Percentiles rank a stretch among this genome's conserved stretches.
phyloP scores from a whole-genome alignment of 208 protist genomes.

The Trypanosomatidae sp. region DNA sequence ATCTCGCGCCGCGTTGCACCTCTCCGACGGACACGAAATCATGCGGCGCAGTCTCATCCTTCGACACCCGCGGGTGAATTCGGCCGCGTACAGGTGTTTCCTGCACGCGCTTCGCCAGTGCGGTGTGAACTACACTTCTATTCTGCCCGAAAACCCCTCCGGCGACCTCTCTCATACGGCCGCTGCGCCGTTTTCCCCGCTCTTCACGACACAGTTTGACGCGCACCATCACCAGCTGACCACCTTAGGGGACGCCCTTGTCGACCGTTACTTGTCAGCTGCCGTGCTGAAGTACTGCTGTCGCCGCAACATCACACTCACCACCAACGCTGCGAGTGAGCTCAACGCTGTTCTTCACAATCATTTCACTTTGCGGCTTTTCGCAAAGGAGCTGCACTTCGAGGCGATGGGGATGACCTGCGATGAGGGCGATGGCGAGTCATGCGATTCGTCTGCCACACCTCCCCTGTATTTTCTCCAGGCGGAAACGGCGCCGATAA shows the following conservation, averaged over 20 bases:
- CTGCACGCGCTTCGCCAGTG: conserved; percentile 19
- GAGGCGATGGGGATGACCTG: conserved; percentile 54
- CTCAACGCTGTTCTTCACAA: conserved; percentile 80
- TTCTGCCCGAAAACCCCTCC: conserved; percentile 11
- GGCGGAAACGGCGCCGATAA: conserved; percentile 32
- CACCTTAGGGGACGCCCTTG: conserved; percentile 60
- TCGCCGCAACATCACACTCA: conserved; percentile 47
- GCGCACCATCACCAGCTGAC: conserved; percentile 79
- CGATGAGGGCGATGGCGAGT: background rate
- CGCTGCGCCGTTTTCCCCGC: conserved; percentile 35
- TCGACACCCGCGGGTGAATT: background rate
- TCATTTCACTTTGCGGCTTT: conserved; percentile 71
- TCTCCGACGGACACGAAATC: background rate
- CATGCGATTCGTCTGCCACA: background rate
- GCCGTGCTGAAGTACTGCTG: conserved; percentile 44
- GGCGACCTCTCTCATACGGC: conserved; percentile 9
- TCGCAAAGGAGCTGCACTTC: conserved; percentile 72
- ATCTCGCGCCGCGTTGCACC: background rate
- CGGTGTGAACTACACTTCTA: conserved; percentile 12
- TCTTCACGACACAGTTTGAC: conserved; percentile 58
- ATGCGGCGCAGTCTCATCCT: background rate
- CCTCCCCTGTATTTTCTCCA: conserved; percentile 45
- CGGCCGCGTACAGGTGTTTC: conserved; percentile 20
- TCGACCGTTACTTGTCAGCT: conserved; percentile 69
- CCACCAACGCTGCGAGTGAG: conserved; percentile 52